A percentile compares a stretch with the other conserved stretches of the same genome.
Evolutionary conservation across 345 rosid species (phyloP).

Genomic region (Arabis alpina): DNA sequence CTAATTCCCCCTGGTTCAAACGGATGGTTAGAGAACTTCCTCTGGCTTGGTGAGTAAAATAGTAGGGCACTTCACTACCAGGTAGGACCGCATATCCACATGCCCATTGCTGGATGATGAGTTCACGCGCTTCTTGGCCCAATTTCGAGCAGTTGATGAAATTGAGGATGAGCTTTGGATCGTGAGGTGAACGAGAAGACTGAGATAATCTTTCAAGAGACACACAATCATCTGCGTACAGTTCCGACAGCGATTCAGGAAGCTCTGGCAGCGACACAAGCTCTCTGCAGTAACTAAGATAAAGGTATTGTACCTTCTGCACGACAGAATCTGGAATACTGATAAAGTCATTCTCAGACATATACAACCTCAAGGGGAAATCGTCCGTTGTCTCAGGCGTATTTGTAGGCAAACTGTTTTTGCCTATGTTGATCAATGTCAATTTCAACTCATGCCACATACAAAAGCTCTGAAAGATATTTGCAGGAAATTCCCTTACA

Average conservation of each 20-base stretch:
- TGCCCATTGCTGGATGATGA: neutral
- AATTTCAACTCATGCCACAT: neutral
- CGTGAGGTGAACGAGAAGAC: neutral
- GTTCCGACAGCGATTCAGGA: neutral
- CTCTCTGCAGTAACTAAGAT: neutral
- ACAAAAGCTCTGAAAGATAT: constrained; percentile 11
- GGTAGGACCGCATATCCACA: constrained; percentile 12
- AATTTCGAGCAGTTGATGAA: neutral
- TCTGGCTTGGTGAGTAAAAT: constrained; percentile 8
- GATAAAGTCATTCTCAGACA: neutral
- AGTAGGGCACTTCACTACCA: constrained; percentile 4
- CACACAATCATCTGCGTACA: neutral
- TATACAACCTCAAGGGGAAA: neutral
- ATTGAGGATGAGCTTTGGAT: neutral
- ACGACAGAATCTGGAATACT: neutral
- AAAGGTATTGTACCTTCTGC: neutral
- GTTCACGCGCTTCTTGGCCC: constrained; percentile 1
- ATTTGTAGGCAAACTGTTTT: neutral
- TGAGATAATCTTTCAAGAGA: constrained; percentile 13
- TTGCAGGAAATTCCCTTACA: neutral
- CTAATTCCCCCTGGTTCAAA: neutral
- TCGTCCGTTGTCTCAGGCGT: neutral
- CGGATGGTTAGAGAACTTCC: constrained; percentile 18
- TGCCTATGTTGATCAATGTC: neutral
- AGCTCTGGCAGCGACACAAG: constrained; percentile 16